Evolutionary conservation across 352 stramenopile genomes (phyloP), one percentile per base, ranked within the genome.

Genomic region (Globisporangium paroecandrum): DNA sequence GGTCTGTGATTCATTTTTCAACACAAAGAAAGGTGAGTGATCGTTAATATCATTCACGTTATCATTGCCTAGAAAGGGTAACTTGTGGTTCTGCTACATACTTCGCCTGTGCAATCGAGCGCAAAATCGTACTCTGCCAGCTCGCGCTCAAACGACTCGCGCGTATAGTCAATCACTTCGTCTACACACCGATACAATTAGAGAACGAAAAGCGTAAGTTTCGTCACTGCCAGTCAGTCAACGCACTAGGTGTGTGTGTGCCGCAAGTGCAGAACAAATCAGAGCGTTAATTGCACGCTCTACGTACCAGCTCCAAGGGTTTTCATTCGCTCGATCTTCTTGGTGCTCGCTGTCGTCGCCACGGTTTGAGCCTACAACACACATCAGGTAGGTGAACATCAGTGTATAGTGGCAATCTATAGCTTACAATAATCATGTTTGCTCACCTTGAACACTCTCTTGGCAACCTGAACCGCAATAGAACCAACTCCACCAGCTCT

Each of bases 121-220:
- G 84, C 83, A 61, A 90, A 90, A 66, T 94, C 86, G 65, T 89
- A 91, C 59, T 91, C 86, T 41, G 74, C 74, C 22, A 92, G 65
- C 29, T 90, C 80, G 18, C 71, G 74, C 49, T 94, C 86, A 62
- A 92, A 94, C 0, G 66, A 73, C 20, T 91, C 75, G 34, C 83
- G 78, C 25, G 59, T 74, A 69, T 92, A 93, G 69, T 94, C 83
- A 1, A 94, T 72, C 6, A 93, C 83, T 41, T 89, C 76, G 58
- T 91, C 82, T 80, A 51, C 47, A 60, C 15, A 29, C 10, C 41
- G 25, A 27, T 27, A 27, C 2, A 27, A 27, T 27, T 27, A 2
- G 25, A 27, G 25, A 27, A 27, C 25, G 25, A 27, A 27, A 27
- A 27, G 25, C 25, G 25, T 27, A 27, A 27, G 25, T 27, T 27